These are phyloP conservation scores for Arthroderma uncinatum DNA, from an alignment of 2,329 filamentous ascomycete species.

Conservation along the genomic window DNA sequence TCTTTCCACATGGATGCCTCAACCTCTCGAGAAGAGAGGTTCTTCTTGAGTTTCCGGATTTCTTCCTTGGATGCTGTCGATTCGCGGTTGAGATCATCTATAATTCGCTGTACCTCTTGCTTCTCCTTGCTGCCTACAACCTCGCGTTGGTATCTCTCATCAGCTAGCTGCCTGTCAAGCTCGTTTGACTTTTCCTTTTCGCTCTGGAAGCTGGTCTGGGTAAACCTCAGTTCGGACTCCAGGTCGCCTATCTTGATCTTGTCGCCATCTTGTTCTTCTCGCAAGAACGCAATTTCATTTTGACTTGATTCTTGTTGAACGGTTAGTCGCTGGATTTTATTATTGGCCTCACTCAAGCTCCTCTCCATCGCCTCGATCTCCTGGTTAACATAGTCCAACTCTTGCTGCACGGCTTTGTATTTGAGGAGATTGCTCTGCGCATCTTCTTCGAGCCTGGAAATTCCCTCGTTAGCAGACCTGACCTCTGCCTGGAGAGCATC, in stretches of 20 bases:
- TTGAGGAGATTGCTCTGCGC: constrained; percentile 65
- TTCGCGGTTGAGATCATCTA: constrained; percentile 86
- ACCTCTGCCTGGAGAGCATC: constrained; percentile 87
- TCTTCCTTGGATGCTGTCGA: constrained; percentile 76
- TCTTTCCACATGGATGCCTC: constrained; percentile 89
- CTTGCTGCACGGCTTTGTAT: constrained; percentile 72
- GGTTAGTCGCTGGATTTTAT: constrained; percentile 75
- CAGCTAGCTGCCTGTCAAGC: constrained; percentile 61
- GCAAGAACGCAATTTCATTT: constrained; percentile 83
- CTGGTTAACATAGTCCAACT: constrained; percentile 70
- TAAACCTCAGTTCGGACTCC: constrained; percentile 67
- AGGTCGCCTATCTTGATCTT: constrained; percentile 97
- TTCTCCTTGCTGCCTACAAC: constrained; percentile 80
- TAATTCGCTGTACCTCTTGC: constrained; percentile 83
- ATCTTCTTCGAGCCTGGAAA: constrained; percentile 81
- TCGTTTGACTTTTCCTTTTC: constrained; percentile 68
- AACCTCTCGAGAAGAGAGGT: constrained; percentile 67
- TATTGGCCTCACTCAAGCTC: constrained; percentile 70
- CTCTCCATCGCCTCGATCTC: constrained; percentile 80
- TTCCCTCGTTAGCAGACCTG: constrained; percentile 75
- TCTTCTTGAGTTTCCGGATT: constrained; percentile 68
- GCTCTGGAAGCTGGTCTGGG: constrained; percentile 69
- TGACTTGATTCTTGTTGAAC: constrained; percentile 90
- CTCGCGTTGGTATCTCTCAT: constrained; percentile 77
- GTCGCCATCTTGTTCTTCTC: constrained; percentile 92